phyloP scores from a whole-genome alignment of 2,329 filamentous ascomycete genomes.

The Ophioceras dolichostomum region DNA sequence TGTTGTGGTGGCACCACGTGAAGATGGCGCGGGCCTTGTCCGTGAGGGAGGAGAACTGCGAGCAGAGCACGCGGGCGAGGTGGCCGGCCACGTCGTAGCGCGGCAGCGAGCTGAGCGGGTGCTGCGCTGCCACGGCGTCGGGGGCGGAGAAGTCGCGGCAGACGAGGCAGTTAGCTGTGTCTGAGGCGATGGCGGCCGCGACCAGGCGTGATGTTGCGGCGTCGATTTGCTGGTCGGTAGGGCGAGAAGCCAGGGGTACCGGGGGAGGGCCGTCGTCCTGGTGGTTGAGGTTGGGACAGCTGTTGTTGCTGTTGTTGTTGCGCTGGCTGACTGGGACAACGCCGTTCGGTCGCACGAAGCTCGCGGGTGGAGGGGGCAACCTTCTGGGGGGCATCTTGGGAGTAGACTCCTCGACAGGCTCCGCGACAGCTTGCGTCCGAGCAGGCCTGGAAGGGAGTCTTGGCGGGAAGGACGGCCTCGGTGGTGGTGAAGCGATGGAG shows the following conservation, averaged over 20 bases:
- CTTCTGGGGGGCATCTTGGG: constrained; percentile 26
- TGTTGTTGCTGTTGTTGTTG: too few relatives aligned
- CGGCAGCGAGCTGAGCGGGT: constrained; percentile 61
- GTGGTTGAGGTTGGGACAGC: constrained; percentile 7
- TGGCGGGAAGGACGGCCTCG: constrained; percentile 32
- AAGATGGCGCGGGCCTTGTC: constrained; percentile 92
- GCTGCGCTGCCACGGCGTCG: constrained; percentile 65
- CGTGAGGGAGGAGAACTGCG: constrained; percentile 66
- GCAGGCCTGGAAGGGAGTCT: constrained; percentile 36
- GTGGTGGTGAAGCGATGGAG: constrained; percentile 19
- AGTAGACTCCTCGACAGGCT: constrained; percentile 46
- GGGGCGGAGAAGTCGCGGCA: constrained; percentile 83
- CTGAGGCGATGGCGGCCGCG: constrained; percentile 6
- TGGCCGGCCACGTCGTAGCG: constrained; percentile 52
- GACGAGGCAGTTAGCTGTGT: constrained; percentile 48
- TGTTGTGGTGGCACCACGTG: constrained; percentile 90
- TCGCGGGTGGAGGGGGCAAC: constrained; percentile 23
- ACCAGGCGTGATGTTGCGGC: constrained; percentile 23
- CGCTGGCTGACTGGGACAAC: too few relatives aligned
- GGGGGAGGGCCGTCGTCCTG: constrained; percentile 33
- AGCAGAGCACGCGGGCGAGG: constrained; percentile 67
- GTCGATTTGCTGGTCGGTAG: constrained; percentile 37
- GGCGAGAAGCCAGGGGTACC: constrained; percentile 38
- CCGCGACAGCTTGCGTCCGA: constrained; percentile 16
- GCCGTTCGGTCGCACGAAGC: constrained; percentile 17